Base-by-base conservation (phyloP, 208 protist species). In the Phytomonas sp. region DNA sequence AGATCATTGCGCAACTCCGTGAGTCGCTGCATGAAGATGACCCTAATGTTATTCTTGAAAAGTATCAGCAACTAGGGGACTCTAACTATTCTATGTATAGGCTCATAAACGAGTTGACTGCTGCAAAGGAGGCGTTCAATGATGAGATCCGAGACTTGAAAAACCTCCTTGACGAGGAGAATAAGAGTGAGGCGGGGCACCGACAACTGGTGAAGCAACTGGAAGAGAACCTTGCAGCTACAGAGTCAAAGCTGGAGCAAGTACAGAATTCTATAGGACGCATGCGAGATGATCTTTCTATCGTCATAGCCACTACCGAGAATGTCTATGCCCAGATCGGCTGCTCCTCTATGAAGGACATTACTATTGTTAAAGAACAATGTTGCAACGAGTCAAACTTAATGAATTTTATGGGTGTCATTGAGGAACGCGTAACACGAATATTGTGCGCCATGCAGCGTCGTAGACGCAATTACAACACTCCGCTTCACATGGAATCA, bases 71-170 rank as follows among this genome's bases (percentile, higher is more conserved):
- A 46, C 85, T 92, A 2, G 96, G 97, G 59, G 96, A 99, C 60
- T 79, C 81, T 32, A 99, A 98, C 88, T 98, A 98, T 70, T 98
- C 96, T 26, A 77, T 98, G 30, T 99, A 98, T 89, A 99, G 98
- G 81, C 95, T 91, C 73, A 88, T 98, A 64, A 98, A 98, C 82
- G 95, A 98, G 76, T 86, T 98, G 31, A 97, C 95, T 33, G 86
- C 81, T 30, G 93, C 89, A 63, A 85, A 89, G 62, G 95, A 97
- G 81, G 84, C 82, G 28, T 78, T 97, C 32, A 79, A 88, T 67
- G 91, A 96, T 51, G 89, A 97, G 63, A 95, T 98, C 29, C 73
- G 77, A 4, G 86, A 94, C 60, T 75, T 98, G 7, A 78, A 88
- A 70, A 66, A 71, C 60, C 82, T 95, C 30, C 83, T 97, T 20